Evolutionary conservation across 2,329 filamentous ascomycete species (phyloP), one percentile per base, ranked within the genome.

Genomic region (Nigrograna mackinnonii): DNA sequence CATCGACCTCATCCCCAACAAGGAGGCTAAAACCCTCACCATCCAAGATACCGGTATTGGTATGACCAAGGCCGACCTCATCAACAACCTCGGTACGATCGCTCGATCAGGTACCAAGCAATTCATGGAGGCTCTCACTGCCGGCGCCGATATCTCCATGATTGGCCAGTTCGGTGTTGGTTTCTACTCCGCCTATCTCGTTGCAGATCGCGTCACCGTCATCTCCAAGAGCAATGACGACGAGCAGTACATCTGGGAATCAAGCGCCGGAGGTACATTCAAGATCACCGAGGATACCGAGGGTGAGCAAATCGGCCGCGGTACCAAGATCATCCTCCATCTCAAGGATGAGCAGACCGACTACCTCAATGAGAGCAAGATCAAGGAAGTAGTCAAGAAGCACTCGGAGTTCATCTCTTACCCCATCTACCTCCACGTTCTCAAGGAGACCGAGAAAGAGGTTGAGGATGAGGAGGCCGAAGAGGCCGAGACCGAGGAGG

Each of bases 321-420:
- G 94, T 73, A 95, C 91, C 74, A 91, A 95, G 85, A 95, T 99
- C 73, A 86, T 97, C 76, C 90, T 99, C 50, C 89, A 97, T 83
- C 83, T 99, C 69, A 99, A 99, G 89, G 94, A 99, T 64, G 94
- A 99, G 85, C 94, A 99, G 83, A 82, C 80, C 57, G 94, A 97
- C 75, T 99, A 96, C 85, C 82, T 97, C 60, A 95, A 97, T 77
- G 94, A 99, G 87, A 83, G 83, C 82, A 94, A 92, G 84, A 87
- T 99, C 83, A 99, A 99, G 89, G 94, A 99, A 83, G 92, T 99
- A 58, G 91, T 99, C 83, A 97, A 97, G 91, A 99, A 99, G 89
- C 94, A 99, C 88, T 97, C 94, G 71, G 94, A 99, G 82, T 99
- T 99, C 84, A 99, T 99, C 82, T 97, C 94, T 38, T 99, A 99